Conservation (phyloP, 495 filamentous ascomycete species). For the Astrocystis sublimbata region DNA sequence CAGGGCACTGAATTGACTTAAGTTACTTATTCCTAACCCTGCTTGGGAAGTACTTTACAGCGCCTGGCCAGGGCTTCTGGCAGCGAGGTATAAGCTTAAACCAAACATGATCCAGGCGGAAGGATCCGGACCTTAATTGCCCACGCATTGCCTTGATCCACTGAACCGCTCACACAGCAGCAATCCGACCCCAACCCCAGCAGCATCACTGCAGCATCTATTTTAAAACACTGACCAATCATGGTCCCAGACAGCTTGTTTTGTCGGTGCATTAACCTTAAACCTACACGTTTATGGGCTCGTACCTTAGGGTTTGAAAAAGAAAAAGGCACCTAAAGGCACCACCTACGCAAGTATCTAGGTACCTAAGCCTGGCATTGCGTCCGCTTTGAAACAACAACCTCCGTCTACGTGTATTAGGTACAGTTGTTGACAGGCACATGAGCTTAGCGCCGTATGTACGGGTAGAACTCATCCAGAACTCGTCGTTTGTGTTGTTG, state of each 20-base stretch:
- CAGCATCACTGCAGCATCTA: constrained; percentile 4
- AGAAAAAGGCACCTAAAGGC: constrained; percentile 7
- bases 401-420: no score
- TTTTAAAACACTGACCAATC: constrained; percentile 13
- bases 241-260: no score
- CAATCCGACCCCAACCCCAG: not conserved
- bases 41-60: no score
- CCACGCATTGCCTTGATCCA: not conserved
- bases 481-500: not conserved
- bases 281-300: no score
- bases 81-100: not conserved
- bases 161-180: not conserved
- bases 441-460: no score
- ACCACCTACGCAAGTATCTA: not conserved
- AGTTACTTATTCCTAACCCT: no score
- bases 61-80: no score
- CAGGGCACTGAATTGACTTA: no score
- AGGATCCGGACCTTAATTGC: constrained; percentile 15
- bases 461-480: no score
- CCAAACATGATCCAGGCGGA: not conserved
- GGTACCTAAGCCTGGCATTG: not conserved
- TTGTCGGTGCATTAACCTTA: no score
- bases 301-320: no score
- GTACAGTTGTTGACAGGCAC: no score
- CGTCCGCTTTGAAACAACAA: not conserved